Evolutionary conservation across 257 asterid genomes (phyloP), one percentile per base, ranked within the genome.

Genomic region (Avicennia marina): DNA sequence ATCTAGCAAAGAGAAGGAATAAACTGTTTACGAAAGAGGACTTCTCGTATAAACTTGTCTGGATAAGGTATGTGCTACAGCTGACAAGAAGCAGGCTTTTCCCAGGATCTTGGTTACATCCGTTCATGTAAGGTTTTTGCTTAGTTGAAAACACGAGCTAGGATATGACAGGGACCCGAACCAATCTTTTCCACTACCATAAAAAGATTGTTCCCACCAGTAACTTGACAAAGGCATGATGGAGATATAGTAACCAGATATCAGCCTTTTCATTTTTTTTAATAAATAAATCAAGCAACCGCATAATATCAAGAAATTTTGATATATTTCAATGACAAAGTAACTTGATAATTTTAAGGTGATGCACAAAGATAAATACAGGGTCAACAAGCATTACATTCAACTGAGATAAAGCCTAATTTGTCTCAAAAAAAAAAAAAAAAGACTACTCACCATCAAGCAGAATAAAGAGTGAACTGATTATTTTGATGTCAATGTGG

Each of bases 131-230:
- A 71, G 72, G 72, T 52, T 60, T 67, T 53, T 49, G 68, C 70
- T 63, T 75, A 41, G 69, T 55, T 60, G 43, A 56, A 72, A n/a
- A n/a, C n/a, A n/a, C n/a, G 60, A 73, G 45, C 65, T 62, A 61
- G 86, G 73, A 72, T 66, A 78, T 20, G 94, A 79, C 78, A 62
- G 38, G 36, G 77, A 73, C 78, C 75, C 39, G 55, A 82, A 64
- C 62, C 53, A 60, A 31, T 62, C 60, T 58, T 63, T 69, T 59
- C 71, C 72, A 56, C 76, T 62, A 65, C 80, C 67, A 77, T 52
- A 62, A 66, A 53, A 71, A 62, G 75, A 71, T 55, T 66, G 51
- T 63, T 73, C 62, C 63, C 67, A 74, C 68, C 85, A 80, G 72
- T 73, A 61, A 78, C 69, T 57, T 64, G 65, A 59, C 59, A 62